Evolutionary conservation across 2,329 filamentous ascomycete species (phyloP), one percentile per base, ranked within the genome.

Genomic region (Colletotrichum lentis): DNA sequence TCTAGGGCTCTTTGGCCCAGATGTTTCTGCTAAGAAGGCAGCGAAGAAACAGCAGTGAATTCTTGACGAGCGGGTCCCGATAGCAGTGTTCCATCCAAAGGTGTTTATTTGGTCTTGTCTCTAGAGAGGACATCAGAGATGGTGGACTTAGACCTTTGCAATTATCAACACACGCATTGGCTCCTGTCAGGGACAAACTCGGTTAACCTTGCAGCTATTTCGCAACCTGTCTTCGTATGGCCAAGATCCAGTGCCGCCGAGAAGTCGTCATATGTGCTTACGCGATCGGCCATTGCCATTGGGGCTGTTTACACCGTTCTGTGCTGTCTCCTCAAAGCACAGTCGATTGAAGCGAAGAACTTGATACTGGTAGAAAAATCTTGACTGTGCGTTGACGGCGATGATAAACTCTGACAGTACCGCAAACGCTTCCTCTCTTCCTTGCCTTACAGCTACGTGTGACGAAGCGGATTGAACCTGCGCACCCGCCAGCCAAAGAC

Each of bases 1-100:
- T 18, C 67, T 77, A 8, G 76, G 76, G 12, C 60, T 76, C n/a
- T 78, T 78, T 27, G 76, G 76, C 6, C 69, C 72, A 16, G 72
- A 74, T 39, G 61, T 60, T 6, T 49, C 53, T 6, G 39, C 20
- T 10, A 67, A 66, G 14, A 75, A 73, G 63, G 35, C 39, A 6
- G n/a, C 24, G 18, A 64, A 57, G 47, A 71, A 71, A 35, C 46
- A 27, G 27, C 44, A 59, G 10, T 70, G 53, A 35, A 12, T 11
- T 22, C 11, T 24, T n/a, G 14, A 10, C 5, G 27, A 16, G 16
- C 18, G 8, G 24, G 16, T 47, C 27, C 5, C 11, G 31, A 11
- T 37, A 20, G 5, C 10, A 11, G 20, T 53, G 3, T 37, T 53
- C 50, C 14, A 35, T 35, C 8, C 8, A 35, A 12, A 22, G 12